Conservation (phyloP, 345 rosid species). For the Populus pruinosa region DNA sequence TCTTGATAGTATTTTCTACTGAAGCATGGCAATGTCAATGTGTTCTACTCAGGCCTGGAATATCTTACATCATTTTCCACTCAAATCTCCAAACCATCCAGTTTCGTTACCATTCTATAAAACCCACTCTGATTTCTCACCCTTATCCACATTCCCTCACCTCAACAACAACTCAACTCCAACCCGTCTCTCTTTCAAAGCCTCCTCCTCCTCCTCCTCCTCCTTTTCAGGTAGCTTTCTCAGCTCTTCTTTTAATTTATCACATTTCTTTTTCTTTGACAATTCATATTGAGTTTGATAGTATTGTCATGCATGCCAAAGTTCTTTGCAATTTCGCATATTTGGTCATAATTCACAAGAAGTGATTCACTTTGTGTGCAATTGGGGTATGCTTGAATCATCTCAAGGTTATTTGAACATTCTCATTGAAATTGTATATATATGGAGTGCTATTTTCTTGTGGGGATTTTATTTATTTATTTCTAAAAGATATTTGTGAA, state of each 20-base stretch:
- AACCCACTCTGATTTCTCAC: constrained; percentile 9
- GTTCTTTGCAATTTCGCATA: no score
- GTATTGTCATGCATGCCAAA: no score
- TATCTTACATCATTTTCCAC: constrained; percentile 12
- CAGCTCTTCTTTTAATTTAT: background rate
- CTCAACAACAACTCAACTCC: constrained; percentile 2
- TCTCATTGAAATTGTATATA: no score
- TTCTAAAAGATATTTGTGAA: no score
- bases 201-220: constrained; percentile 40
- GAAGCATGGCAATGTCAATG: constrained; percentile 28
- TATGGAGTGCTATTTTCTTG: no score
- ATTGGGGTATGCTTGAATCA: no score
- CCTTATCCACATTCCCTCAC: constrained; percentile 10
- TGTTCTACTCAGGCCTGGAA: constrained; percentile 12
- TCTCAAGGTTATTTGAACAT: no score
- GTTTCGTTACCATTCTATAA: background rate
- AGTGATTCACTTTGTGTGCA: no score
- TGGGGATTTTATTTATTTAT: no score
- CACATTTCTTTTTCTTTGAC: background rate
- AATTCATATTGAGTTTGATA: background rate
- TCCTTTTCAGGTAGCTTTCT: constrained; percentile 45
- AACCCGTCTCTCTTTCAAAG: constrained; percentile 26
- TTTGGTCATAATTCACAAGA: no score
- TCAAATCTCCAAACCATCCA: constrained; percentile 13
- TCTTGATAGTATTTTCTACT: no score